Percentiles rank a stretch among this genome's conserved stretches.
These are phyloP conservation scores for Alternaria ventricosa DNA, from an alignment of 2,329 filamentous ascomycete genomes.

Conservation along the genomic window DNA sequence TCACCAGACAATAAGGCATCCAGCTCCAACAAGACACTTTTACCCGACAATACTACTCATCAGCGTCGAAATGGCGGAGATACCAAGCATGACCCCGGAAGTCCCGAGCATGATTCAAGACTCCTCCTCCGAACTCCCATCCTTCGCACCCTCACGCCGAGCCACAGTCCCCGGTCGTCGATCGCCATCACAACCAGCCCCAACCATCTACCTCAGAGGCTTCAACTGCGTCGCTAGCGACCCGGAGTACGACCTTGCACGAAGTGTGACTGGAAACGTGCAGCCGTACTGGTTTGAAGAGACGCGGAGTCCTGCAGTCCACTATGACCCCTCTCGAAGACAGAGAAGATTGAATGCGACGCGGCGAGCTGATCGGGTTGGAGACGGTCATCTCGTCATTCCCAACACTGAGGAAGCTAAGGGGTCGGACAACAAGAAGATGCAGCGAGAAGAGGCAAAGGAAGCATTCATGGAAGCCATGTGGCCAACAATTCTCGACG, in stretches of 20 bases:
- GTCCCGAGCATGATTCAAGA: background rate
- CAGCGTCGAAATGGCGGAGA: background rate
- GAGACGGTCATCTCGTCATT: background rate
- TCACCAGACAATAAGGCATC: background rate
- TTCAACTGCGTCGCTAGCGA: background rate
- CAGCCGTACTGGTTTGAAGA: constrained; percentile 9
- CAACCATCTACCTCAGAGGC: constrained; percentile 1
- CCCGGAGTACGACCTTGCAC: background rate
- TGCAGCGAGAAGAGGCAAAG: background rate
- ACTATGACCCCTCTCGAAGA: background rate
- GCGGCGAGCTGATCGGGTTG: background rate
- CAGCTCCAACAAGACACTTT: background rate
- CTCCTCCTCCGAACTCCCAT: background rate
- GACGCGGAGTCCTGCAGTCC: background rate
- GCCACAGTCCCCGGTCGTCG: too few species aligned
- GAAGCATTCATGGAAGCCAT: background rate
- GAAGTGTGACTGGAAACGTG: background rate
- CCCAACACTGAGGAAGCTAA: background rate
- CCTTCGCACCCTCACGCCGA: background rate
- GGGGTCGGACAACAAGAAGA: background rate
- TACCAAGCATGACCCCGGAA: background rate
- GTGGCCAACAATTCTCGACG: background rate
- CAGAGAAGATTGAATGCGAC: background rate
- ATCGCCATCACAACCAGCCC: background rate
- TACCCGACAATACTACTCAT: background rate